A percentile compares a stretch with the other conserved stretches of the same genome.
These are phyloP conservation scores for Dacryopinax spathularia DNA, from an alignment of 768 basidiomycete species.

Conservation along the genomic window DNA sequence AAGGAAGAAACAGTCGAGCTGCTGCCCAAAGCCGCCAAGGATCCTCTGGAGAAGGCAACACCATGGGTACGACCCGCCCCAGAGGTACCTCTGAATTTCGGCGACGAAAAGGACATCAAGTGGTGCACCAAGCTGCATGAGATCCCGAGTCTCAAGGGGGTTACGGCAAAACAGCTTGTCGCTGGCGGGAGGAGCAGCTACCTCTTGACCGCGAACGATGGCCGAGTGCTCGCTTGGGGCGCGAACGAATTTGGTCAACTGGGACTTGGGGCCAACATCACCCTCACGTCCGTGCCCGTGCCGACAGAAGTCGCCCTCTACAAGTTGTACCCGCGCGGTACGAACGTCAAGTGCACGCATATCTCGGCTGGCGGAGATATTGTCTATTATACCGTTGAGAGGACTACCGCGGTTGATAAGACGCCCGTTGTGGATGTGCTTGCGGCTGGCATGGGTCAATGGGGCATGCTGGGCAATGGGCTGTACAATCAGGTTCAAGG, in stretches of 20 bases:
- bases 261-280: slow-evolving; percentile 52
- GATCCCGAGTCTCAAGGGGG: slow-evolving; percentile 53
- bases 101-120: slow-evolving; percentile 33
- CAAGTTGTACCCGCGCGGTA: slow-evolving; percentile 37
- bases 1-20: slow-evolving; percentile 32
- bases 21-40: slow-evolving; percentile 39
- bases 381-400: slow-evolving; percentile 63
- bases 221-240: slow-evolving; percentile 76
- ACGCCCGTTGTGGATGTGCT: slow-evolving; percentile 38
- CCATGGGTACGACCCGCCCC: slow-evolving; percentile 26
- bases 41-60: slow-evolving; percentile 37
- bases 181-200: slow-evolving; percentile 64
- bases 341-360: slow-evolving; percentile 45
- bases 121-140: slow-evolving; percentile 63
- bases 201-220: slow-evolving; percentile 42
- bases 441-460: slow-evolving; percentile 72
- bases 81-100: slow-evolving; percentile 10
- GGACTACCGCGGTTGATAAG: slow-evolving; percentile 18
- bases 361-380: slow-evolving; percentile 62
- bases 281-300: slow-evolving; percentile 53
- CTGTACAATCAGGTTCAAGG: slow-evolving; percentile 57
- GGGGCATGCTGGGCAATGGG: slow-evolving; percentile 59
- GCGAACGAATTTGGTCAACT: slow-evolving; percentile 83
- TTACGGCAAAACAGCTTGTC: slow-evolving; percentile 52
- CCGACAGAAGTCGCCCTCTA: slow-evolving; percentile 77